Evolutionary conservation across 1,139 yeast species (phyloP).

Genomic region (Pichiaceae sp.): DNA sequence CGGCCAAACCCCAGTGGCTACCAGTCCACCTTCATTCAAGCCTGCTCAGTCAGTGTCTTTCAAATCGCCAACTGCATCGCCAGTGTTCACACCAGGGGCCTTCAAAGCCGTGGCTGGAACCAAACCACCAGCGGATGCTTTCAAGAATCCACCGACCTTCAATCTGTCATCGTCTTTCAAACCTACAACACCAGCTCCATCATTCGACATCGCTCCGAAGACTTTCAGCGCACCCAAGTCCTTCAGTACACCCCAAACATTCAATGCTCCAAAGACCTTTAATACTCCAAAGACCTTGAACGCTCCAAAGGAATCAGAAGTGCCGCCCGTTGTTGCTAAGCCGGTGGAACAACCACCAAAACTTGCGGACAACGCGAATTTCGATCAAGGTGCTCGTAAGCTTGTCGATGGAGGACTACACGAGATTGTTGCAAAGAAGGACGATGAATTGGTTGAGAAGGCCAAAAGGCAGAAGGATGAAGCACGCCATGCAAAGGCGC

Average conservation of each 20-base stretch:
- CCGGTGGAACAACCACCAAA: slow-evolving; percentile 11
- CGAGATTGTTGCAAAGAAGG: slow-evolving; percentile 27
- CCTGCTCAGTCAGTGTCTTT: not conserved
- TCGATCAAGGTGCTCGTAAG: slow-evolving; percentile 12
- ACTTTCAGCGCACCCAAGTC: not conserved
- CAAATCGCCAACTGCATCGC: not conserved
- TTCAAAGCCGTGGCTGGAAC: not conserved
- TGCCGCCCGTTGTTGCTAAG: too few relatives aligned
- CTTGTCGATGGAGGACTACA: slow-evolving; percentile 27
- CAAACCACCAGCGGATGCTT: not conserved
- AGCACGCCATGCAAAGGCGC: slow-evolving; percentile 24
- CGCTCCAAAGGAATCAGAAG: slow-evolving; percentile 1
- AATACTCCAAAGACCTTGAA: not conserved
- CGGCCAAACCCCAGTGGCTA: too few relatives aligned
- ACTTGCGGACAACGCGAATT: slow-evolving; percentile 11
- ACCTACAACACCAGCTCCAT: not conserved
- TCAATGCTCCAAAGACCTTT: not conserved
- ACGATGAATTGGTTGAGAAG: slow-evolving; percentile 23
- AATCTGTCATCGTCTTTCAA: too few relatives aligned
- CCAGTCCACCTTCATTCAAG: not conserved
- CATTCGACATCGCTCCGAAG: not conserved
- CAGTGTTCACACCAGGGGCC: not conserved
- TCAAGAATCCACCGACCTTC: not conserved
- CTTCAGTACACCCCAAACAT: not conserved
- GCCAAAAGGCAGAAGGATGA: slow-evolving; percentile 16